Percentiles rank a stretch among this genome's conserved stretches.
Evolutionary conservation across 2,329 filamentous ascomycete genomes (phyloP).

Genomic region (Epichloe coenophiala): DNA sequence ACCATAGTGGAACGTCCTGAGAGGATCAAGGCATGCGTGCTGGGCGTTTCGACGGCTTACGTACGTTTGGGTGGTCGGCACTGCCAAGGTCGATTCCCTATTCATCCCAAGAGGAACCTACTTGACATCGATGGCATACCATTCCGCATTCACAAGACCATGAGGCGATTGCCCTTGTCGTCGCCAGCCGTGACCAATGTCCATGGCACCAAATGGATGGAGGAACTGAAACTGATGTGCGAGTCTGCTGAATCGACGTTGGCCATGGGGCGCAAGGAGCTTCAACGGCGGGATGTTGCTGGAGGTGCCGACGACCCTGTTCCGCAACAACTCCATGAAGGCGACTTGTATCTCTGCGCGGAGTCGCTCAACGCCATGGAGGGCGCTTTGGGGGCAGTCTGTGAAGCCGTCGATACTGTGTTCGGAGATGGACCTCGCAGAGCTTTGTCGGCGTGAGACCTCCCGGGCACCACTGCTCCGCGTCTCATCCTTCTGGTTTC

Average conservation of each 20-base stretch:
- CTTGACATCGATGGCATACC: constrained; percentile 47
- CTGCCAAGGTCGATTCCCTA: constrained; percentile 52
- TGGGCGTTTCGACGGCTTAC: constrained; percentile 79
- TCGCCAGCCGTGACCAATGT: constrained; percentile 77
- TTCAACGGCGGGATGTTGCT: constrained; percentile 54
- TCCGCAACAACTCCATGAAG: constrained; percentile 59
- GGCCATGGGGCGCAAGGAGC: constrained; percentile 62
- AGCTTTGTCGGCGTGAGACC: constrained; percentile 82
- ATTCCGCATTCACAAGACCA: constrained; percentile 76
- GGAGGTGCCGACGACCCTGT: constrained; percentile 30
- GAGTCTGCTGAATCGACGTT: constrained; percentile 65
- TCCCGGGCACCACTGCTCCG: constrained; percentile 90
- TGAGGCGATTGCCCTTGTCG: constrained; percentile 54
- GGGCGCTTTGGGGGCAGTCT: constrained; percentile 81
- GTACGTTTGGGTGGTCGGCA: constrained; percentile 78
- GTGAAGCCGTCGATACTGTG: constrained; percentile 80
- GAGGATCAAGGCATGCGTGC: constrained; percentile 66
- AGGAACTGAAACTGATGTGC: constrained; percentile 77
- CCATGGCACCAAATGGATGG: constrained; percentile 87
- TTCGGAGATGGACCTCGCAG: constrained; percentile 55
- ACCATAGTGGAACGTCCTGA: constrained; percentile 92
- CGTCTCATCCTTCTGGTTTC: constrained; percentile 81
- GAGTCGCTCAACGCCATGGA: constrained; percentile 82
- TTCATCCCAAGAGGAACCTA: constrained; percentile 48
- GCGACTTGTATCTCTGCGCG: constrained; percentile 79